A percentile compares a stretch with the other conserved stretches of the same genome.
phyloP scores from a whole-genome alignment of 495 filamentous ascomycete species.

The Daldinia concentrica region DNA sequence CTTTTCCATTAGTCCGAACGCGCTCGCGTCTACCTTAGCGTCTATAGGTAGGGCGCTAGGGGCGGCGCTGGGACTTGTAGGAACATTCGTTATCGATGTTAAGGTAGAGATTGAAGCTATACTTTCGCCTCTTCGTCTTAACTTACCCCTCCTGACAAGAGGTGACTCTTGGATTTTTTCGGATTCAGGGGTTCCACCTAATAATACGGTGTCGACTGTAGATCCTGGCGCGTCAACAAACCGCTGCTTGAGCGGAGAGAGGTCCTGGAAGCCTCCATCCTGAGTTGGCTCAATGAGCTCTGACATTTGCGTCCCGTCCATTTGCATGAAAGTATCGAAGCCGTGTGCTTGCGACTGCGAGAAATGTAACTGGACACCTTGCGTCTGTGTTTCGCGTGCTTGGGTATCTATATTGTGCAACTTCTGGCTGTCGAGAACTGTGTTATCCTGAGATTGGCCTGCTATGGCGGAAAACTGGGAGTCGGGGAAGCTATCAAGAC shows the following conservation, averaged over 20 bases:
- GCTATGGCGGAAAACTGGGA: slow-evolving; percentile 60
- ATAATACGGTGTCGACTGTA: slow-evolving; percentile 73
- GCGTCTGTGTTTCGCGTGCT: slow-evolving; percentile 54
- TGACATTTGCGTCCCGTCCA: slow-evolving; percentile 64
- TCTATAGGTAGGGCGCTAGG: slow-evolving; percentile 54
- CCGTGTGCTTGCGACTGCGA: slow-evolving; percentile 63
- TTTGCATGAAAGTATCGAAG: slow-evolving; percentile 59
- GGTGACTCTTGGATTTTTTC: slow-evolving; percentile 64
- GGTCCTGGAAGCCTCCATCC: slow-evolving; percentile 77
- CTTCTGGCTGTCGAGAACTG: slow-evolving; percentile 73
- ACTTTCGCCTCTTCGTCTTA: slow-evolving; percentile 59
- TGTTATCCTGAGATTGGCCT: slow-evolving; percentile 58
- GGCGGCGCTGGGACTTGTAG: slow-evolving; percentile 25
- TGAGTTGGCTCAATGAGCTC: slow-evolving; percentile 82
- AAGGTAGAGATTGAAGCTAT: slow-evolving; percentile 28
- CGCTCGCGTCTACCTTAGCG: slow-evolving; percentile 41
- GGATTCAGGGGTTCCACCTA: slow-evolving; percentile 53
- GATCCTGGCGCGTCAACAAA: slow-evolving; percentile 71
- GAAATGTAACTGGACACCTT: slow-evolving; percentile 62
- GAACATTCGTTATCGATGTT: slow-evolving; percentile 9
- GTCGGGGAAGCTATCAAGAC: slow-evolving; percentile 54
- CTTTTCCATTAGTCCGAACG: slow-evolving; percentile 82
- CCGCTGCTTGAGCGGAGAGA: slow-evolving; percentile 64
- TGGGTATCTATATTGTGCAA: slow-evolving; percentile 38
- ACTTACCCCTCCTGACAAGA: slow-evolving; percentile 64